Percentiles rank a stretch among this genome's conserved stretches.
Conservation (phyloP, 2,329 filamentous ascomycete genomes). For the Fusarium aywerte region DNA sequence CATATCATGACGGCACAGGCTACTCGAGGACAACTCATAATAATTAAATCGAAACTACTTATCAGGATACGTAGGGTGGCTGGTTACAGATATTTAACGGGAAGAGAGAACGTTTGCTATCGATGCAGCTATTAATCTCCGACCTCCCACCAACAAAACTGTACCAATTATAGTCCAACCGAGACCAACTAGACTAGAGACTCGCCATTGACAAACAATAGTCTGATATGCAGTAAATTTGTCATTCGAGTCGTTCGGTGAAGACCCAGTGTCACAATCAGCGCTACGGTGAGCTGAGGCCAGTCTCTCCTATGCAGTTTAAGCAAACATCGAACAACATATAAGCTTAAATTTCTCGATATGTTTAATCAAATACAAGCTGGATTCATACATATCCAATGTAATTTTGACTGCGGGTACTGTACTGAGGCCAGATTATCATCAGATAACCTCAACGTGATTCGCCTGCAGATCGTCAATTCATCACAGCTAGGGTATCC, state of each 20-base stretch:
- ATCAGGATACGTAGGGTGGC: not conserved
- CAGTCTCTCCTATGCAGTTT: not conserved
- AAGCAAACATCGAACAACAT: not conserved
- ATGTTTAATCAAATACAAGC: not conserved
- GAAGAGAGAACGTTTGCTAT: not conserved
- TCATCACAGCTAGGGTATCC: constrained; percentile 21
- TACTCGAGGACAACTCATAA: not conserved
- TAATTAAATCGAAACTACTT: not conserved
- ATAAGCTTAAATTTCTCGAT: not conserved
- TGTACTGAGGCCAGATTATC: not conserved
- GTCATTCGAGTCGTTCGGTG: not conserved
- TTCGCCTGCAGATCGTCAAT: not conserved
- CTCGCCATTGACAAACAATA: not conserved
- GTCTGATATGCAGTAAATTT: not conserved
- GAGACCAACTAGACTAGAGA: too few relatives aligned
- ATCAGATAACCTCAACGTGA: not conserved
- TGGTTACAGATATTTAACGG: too few relatives aligned
- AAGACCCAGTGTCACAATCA: not conserved
- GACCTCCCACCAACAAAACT: too few relatives aligned
- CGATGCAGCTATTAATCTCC: not conserved
- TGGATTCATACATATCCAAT: not conserved
- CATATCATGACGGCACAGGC: not conserved
- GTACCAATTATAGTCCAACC: not conserved
- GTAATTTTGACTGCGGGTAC: not conserved
- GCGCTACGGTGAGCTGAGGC: not conserved